phyloP scores from a whole-genome alignment of 345 rosid species.

The Camelina sativa region DNA sequence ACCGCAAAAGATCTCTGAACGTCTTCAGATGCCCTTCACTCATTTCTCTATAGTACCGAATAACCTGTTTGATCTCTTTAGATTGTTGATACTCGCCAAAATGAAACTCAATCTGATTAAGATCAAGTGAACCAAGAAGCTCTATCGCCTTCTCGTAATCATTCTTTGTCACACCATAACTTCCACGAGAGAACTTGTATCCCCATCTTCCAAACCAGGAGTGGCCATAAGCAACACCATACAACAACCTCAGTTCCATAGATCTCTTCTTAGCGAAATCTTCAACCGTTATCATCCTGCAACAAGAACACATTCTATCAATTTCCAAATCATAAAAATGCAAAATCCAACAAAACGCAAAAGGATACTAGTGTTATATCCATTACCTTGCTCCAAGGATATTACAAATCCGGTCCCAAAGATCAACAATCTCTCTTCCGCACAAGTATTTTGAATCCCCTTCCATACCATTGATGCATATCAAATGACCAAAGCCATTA shows the following conservation, averaged over 20 bases:
- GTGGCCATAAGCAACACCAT: slow-evolving; percentile 87
- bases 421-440: slow-evolving; percentile 80
- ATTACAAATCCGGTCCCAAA: slow-evolving; percentile 83
- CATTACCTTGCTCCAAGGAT: slow-evolving; percentile 61
- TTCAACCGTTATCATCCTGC: slow-evolving; percentile 72
- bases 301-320: slow-evolving; percentile 28
- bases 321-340: slow-evolving; percentile 8
- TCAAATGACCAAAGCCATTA: slow-evolving; percentile 85
- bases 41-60: slow-evolving; percentile 56
- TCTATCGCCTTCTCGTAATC: slow-evolving; percentile 67
- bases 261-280: slow-evolving; percentile 72
- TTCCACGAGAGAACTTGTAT: slow-evolving; percentile 70
- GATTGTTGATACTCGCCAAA: slow-evolving; percentile 42
- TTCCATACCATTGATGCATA: slow-evolving; percentile 79
- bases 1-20: slow-evolving; percentile 70
- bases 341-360: neutral
- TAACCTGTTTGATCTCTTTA: slow-evolving; percentile 52
- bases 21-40: slow-evolving; percentile 70
- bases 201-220: slow-evolving; percentile 96
- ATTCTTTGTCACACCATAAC: slow-evolving; percentile 72
- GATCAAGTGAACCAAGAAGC: slow-evolving; percentile 61
- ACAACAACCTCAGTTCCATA: slow-evolving; percentile 74
- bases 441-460: slow-evolving; percentile 70
- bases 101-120: slow-evolving; percentile 56
- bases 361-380: neutral